Conservation (phyloP, 2,329 filamentous ascomycete genomes). For the Aspergillus piperis region DNA sequence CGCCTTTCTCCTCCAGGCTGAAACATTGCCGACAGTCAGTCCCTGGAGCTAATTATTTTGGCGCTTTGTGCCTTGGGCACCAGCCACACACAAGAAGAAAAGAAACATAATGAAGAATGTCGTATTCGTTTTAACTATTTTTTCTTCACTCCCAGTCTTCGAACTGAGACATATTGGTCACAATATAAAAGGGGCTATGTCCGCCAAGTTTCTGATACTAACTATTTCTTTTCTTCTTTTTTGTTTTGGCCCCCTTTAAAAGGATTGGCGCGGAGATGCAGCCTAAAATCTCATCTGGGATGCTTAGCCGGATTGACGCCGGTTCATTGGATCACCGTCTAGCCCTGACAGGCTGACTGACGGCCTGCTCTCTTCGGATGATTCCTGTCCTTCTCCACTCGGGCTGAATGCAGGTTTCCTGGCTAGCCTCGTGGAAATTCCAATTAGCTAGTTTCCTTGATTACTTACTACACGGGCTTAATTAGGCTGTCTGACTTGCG, state of each 20-base stretch:
- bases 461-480: neutral
- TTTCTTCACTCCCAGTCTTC: too few relatives aligned
- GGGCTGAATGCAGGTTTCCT: neutral
- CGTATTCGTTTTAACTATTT: too few relatives aligned
- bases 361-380: neutral
- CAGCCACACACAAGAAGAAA: neutral
- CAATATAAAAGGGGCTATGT: neutral
- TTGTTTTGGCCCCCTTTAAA: neutral
- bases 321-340: neutral
- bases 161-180: too few relatives aligned
- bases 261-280: neutral
- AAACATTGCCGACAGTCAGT: neutral
- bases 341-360: neutral
- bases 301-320: neutral
- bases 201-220: neutral
- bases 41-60: constrained; percentile 2
- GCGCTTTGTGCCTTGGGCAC: neutral
- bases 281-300: constrained; percentile 1
- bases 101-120: neutral
- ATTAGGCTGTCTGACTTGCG: neutral
- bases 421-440: neutral
- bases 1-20: neutral
- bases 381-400: neutral
- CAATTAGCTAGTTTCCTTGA: neutral
- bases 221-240: too few relatives aligned